phyloP scores from a whole-genome alignment of 2,329 filamentous ascomycete genomes.

The Knoxdaviesia proteae region DNA sequence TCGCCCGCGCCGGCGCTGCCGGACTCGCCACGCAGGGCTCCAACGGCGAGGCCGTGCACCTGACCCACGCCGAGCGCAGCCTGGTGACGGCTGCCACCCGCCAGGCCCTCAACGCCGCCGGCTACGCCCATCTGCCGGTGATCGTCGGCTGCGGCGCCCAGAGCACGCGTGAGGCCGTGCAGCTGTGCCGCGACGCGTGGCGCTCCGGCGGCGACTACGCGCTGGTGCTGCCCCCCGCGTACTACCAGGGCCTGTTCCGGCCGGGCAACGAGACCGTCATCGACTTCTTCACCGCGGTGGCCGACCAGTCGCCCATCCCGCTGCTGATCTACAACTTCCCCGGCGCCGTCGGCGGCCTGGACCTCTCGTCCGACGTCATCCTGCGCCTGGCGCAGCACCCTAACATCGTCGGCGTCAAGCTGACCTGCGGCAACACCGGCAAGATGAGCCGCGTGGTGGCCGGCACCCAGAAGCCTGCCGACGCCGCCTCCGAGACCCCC shows the following conservation, averaged over 20 bases:
- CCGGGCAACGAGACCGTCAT: constrained; percentile 25
- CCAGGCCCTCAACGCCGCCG: constrained; percentile 41
- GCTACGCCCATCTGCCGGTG: constrained; percentile 44
- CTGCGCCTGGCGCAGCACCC: constrained; percentile 26
- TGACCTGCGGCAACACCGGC: constrained; percentile 43
- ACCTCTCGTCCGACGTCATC: constrained; percentile 35
- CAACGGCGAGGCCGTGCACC: constrained; percentile 66
- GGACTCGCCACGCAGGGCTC: constrained; percentile 61
- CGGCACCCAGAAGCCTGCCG: constrained; percentile 13
- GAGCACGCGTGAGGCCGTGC: constrained; percentile 52
- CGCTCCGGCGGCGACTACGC: constrained; percentile 54
- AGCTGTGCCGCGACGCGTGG: constrained; percentile 47
- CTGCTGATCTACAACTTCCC: constrained; percentile 46
- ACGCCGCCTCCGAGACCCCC: not conserved
- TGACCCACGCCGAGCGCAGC: constrained; percentile 48
- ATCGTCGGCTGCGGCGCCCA: constrained; percentile 60
- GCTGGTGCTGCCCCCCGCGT: constrained; percentile 54
- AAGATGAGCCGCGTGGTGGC: constrained; percentile 31
- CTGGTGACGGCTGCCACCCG: constrained; percentile 50
- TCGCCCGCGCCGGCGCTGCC: constrained; percentile 53
- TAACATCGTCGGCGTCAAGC: constrained; percentile 42
- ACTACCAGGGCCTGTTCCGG: constrained; percentile 49
- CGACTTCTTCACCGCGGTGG: constrained; percentile 41
- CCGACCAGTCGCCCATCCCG: constrained; percentile 34
- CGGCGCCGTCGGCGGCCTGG: constrained; percentile 31